phyloP scores from a whole-genome alignment of 495 filamentous ascomycete genomes.

The Talaromyces borbonicus region DNA sequence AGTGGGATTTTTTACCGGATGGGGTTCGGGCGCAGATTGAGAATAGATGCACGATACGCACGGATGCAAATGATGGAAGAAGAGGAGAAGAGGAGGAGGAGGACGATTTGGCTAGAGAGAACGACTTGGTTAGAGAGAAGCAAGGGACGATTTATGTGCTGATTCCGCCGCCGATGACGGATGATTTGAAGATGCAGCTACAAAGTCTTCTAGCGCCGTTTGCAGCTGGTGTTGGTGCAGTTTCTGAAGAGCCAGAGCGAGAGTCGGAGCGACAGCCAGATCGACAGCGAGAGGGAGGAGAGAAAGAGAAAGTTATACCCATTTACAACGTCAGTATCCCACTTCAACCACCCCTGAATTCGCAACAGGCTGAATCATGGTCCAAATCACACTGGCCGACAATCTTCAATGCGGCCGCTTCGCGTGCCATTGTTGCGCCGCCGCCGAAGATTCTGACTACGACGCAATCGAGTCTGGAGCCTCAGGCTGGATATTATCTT shows the following conservation, averaged over 20 bases:
- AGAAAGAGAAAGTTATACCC: slow-evolving; percentile 21
- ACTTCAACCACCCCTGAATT: slow-evolving; percentile 61
- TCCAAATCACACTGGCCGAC: slow-evolving; percentile 75
- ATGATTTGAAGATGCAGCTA: slow-evolving; percentile 16
- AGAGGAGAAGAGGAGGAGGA: neutral
- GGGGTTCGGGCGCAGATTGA: slow-evolving; percentile 25
- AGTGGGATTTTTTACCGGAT: slow-evolving; percentile 54
- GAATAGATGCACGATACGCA: too few species aligned
- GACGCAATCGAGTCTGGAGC: slow-evolving; percentile 46
- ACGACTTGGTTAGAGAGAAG: slow-evolving; percentile 9
- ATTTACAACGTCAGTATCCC: slow-evolving; percentile 56
- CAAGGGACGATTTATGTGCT: slow-evolving; percentile 29
- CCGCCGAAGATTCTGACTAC: slow-evolving; percentile 50
- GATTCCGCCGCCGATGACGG: slow-evolving; percentile 27
- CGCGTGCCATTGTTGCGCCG: slow-evolving; percentile 27
- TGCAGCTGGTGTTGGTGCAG: too few species aligned
- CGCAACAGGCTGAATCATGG: slow-evolving; percentile 67
- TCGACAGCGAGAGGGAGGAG: slow-evolving; percentile 6
- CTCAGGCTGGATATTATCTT: slow-evolving; percentile 47
- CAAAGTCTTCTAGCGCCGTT: slow-evolving; percentile 27
- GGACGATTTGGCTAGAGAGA: neutral
- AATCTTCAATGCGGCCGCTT: slow-evolving; percentile 71
- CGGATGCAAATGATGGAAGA: too few species aligned
- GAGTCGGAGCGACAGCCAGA: slow-evolving; percentile 2
- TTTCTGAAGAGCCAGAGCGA: too few species aligned